These are phyloP conservation scores for Trichoderma erinaceum DNA, from an alignment of 495 filamentous ascomycete genomes.

Conservation along the genomic window DNA sequence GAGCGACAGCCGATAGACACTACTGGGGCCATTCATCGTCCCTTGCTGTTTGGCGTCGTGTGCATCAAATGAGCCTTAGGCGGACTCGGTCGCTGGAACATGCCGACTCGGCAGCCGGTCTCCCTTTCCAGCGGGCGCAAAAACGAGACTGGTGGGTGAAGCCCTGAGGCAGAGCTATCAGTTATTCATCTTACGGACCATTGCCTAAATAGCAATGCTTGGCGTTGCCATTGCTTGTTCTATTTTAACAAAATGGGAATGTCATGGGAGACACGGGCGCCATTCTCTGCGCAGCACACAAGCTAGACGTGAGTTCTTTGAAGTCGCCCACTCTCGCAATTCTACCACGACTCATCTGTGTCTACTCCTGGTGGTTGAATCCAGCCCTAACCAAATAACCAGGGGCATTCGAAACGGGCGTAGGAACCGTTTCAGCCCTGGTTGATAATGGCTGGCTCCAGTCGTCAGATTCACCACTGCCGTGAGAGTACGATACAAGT, in stretches of 20 bases:
- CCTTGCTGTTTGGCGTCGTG: background rate
- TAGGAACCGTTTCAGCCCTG: constrained; percentile 9
- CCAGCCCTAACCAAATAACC: background rate
- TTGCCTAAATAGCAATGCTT: background rate
- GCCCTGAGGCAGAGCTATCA: background rate
- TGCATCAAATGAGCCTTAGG: background rate
- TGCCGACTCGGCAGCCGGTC: background rate
- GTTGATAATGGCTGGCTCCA: background rate
- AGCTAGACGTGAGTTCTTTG: background rate
- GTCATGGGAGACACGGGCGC: background rate
- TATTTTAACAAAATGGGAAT: background rate
- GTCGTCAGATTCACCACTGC: background rate
- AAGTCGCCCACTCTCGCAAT: background rate
- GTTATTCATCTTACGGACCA: background rate
- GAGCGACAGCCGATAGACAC: background rate
- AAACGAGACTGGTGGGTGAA: background rate
- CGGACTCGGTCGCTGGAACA: constrained; percentile 1
- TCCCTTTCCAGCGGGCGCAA: background rate
- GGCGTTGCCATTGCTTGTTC: background rate
- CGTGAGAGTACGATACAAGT: background rate
- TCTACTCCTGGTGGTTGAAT: background rate
- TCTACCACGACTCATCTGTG: background rate
- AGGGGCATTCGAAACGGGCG: constrained; percentile 1
- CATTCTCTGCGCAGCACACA: background rate
- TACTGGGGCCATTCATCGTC: background rate